Evolutionary conservation across 306 rosid species (phyloP).

Genomic region (Prunus kanzakura): DNA sequence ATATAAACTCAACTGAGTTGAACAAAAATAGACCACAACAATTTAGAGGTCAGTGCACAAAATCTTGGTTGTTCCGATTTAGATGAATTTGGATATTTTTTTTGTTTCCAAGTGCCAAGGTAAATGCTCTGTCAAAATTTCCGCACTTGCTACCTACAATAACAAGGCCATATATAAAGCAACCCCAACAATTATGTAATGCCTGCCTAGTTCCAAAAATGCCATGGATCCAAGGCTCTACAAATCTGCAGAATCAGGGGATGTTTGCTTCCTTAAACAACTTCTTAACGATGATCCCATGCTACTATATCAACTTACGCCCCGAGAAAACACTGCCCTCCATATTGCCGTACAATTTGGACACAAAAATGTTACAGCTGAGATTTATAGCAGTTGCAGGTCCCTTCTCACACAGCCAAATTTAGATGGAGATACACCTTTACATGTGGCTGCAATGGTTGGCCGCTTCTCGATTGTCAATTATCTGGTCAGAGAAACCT

Average conservation of each 20-base stretch:
- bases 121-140: not conserved
- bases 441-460: slow-evolving; percentile 1
- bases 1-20: not conserved
- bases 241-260: not conserved
- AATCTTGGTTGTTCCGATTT: no score
- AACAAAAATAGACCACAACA: not conserved
- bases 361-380: not conserved
- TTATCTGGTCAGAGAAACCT: not conserved
- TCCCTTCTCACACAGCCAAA: not conserved
- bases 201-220: not conserved
- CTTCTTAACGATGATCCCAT: not conserved
- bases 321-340: not conserved
- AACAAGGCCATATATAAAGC: not conserved
- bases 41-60: not conserved
- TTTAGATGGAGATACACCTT: slow-evolving; percentile 2
- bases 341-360: not conserved
- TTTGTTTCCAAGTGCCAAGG: no score
- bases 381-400: not conserved
- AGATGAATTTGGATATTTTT: no score
- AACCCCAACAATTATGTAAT: not conserved
- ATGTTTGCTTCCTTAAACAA: not conserved
- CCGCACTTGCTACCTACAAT: not conserved
- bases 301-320: not conserved
- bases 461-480: not conserved
- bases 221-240: slow-evolving; percentile 10